phyloP scores from a whole-genome alignment of 768 basidiomycete genomes.

The Pisolithus albus region DNA sequence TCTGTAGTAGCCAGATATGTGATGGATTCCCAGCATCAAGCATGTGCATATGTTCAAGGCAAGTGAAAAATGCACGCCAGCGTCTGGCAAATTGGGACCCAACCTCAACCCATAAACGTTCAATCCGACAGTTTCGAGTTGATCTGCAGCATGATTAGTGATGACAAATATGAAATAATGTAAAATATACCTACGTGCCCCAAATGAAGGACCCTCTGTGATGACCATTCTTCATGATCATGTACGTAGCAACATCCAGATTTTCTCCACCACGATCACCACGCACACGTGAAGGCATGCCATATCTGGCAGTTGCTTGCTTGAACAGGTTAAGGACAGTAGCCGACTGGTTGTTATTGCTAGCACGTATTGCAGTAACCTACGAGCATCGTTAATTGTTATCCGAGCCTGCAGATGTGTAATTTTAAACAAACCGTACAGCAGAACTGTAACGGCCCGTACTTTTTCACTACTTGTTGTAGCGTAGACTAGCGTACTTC shows the following conservation, averaged over 20 bases:
- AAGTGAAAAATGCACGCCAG: constrained; percentile 23
- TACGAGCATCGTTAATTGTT: neutral
- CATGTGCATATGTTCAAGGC: constrained; percentile 15
- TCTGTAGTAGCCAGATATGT: constrained; percentile 8
- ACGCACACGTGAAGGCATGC: constrained; percentile 25
- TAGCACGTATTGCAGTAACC: constrained; percentile 28
- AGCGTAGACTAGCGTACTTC: no score
- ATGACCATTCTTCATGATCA: constrained; percentile 11
- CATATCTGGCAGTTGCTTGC: constrained; percentile 14
- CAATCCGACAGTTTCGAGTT: constrained; percentile 22
- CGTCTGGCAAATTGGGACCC: constrained; percentile 17
- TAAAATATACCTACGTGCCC: constrained; percentile 22
- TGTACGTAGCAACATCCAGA: constrained; percentile 23
- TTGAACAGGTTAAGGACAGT: constrained; percentile 11
- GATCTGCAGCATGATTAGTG: constrained; percentile 5
- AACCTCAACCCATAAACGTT: constrained; percentile 25
- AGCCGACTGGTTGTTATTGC: constrained; percentile 29
- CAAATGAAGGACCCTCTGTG: constrained; percentile 32
- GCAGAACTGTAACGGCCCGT: no score
- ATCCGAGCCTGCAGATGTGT: no score
- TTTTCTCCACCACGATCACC: constrained; percentile 39
- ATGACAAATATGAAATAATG: neutral
- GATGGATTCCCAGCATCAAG: constrained; percentile 15
- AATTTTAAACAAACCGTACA: no score
- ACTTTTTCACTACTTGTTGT: no score